Evolutionary conservation across 495 filamentous ascomycete genomes (phyloP).

Genomic region (Zalerion maritima): DNA sequence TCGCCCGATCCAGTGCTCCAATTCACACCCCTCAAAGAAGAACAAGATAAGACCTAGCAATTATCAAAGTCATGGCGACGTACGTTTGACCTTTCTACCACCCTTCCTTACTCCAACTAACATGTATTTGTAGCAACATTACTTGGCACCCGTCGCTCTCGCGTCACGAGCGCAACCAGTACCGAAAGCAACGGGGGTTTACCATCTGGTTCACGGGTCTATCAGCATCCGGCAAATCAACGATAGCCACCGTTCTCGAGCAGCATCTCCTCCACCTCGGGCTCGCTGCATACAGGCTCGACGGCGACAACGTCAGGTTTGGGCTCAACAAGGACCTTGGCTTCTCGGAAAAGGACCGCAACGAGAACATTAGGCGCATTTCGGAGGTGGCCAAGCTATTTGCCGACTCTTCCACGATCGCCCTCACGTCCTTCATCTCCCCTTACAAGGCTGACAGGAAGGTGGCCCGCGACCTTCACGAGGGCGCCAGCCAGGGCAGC

Average conservation of each 20-base stretch:
- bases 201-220: conserved; percentile 98
- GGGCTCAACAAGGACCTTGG: conserved; percentile 95
- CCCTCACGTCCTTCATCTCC: conserved; percentile 93
- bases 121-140: conserved; percentile 59
- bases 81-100: background rate
- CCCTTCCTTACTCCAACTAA: conserved; percentile 9
- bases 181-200: conserved; percentile 75
- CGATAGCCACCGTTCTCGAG: conserved; percentile 88
- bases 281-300: conserved; percentile 76
- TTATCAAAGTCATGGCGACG: too few relatives aligned
- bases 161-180: conserved; percentile 61
- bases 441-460: conserved; percentile 78
- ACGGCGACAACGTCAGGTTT: conserved; percentile 98
- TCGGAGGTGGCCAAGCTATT: conserved; percentile 95
- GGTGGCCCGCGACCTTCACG: conserved; percentile 66
- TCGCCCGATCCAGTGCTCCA: too few relatives aligned
- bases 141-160: conserved; percentile 92
- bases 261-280: conserved; percentile 80
- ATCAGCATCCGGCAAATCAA: conserved; percentile 90
- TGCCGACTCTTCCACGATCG: conserved; percentile 73
- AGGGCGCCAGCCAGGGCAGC: conserved; percentile 27
- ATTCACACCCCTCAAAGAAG: too few relatives aligned
- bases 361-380: conserved; percentile 94
- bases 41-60: too few relatives aligned
- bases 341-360: conserved; percentile 81